Evolutionary conservation across 805 yeast genomes (phyloP).

Genomic region (Metschnikowia amazonensis): DNA sequence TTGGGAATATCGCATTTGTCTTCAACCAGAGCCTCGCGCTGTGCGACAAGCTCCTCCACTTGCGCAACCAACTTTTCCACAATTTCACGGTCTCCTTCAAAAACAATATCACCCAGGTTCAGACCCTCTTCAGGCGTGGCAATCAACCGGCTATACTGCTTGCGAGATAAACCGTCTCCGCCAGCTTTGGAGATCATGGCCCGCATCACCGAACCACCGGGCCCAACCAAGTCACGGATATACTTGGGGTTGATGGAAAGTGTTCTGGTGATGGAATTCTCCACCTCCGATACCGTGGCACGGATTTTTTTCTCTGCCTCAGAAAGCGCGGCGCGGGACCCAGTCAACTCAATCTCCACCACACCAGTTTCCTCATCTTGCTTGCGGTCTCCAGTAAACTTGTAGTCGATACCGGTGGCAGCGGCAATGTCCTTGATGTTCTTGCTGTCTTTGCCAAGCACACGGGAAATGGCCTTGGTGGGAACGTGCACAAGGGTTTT

Average conservation of each 20-base stretch:
- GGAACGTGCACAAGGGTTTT: constrained; percentile 65
- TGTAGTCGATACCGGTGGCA: constrained; percentile 57
- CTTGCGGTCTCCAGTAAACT: constrained; percentile 39
- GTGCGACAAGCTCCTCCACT: constrained; percentile 59
- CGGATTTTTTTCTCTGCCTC: constrained; percentile 64
- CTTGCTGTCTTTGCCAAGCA: constrained; percentile 89
- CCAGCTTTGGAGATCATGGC: constrained; percentile 79
- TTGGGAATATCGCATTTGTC: constrained; percentile 59
- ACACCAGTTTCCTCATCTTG: constrained; percentile 46
- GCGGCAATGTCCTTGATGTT: constrained; percentile 76
- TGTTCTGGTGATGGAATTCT: constrained; percentile 55
- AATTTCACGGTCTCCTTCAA: constrained; percentile 70
- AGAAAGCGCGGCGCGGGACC: constrained; percentile 71
- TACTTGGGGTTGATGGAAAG: constrained; percentile 69
- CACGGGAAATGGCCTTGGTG: constrained; percentile 66
- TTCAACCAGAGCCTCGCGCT: constrained; percentile 55
- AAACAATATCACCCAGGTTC: constrained; percentile 54
- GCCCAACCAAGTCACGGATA: constrained; percentile 75
- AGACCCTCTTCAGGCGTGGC: constrained; percentile 67
- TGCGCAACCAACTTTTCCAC: constrained; percentile 65
- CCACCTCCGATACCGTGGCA: constrained; percentile 59
- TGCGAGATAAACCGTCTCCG: constrained; percentile 43
- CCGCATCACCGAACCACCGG: constrained; percentile 68
- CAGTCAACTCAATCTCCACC: constrained; percentile 68
- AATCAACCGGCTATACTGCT: constrained; percentile 51